Percentiles rank a stretch among this genome's conserved stretches.
Conservation (phyloP, 257 asterid genomes). For the Coffea eugenioides region DNA sequence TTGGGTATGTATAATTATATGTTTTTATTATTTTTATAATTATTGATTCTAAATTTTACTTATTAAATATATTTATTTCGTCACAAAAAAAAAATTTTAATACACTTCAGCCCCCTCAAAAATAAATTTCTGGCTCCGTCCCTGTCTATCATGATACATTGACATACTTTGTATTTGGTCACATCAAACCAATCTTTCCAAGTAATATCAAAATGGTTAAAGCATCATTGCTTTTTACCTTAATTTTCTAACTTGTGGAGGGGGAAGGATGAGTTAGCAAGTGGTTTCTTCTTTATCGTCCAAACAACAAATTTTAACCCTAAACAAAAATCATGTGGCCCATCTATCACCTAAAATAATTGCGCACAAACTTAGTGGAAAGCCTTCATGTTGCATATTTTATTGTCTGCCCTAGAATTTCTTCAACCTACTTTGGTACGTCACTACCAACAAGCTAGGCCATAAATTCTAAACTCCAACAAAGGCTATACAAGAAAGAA, state of each 20-base stretch:
- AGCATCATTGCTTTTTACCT: no score
- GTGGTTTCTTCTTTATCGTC: not conserved
- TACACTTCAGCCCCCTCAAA: no score
- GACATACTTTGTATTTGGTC: no score
- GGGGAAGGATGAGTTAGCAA: not conserved
- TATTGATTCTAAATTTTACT: no score
- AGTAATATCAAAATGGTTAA: no score
- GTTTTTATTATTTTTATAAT: no score
- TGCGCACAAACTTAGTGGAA: conserved; percentile 20
- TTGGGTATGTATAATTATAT: no score
- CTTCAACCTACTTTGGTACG: conserved; percentile 4
- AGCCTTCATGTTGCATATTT: conserved; percentile 20
- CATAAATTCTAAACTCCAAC: conserved; percentile 10
- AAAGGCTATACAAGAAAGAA: not conserved
- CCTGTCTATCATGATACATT: no score
- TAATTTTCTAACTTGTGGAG: not conserved
- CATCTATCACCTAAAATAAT: conserved; percentile 13
- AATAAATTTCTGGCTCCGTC: no score
- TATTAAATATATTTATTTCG: no score
- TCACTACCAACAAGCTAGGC: conserved; percentile 10
- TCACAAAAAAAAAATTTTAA: no score
- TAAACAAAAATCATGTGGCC: conserved; percentile 8
- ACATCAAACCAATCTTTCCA: no score
- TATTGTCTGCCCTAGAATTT: conserved; percentile 24
- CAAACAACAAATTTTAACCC: not conserved